Percentiles rank a stretch among this genome's conserved stretches.
Evolutionary conservation across 345 rosid species (phyloP).

Genomic region (Salix purpurea): DNA sequence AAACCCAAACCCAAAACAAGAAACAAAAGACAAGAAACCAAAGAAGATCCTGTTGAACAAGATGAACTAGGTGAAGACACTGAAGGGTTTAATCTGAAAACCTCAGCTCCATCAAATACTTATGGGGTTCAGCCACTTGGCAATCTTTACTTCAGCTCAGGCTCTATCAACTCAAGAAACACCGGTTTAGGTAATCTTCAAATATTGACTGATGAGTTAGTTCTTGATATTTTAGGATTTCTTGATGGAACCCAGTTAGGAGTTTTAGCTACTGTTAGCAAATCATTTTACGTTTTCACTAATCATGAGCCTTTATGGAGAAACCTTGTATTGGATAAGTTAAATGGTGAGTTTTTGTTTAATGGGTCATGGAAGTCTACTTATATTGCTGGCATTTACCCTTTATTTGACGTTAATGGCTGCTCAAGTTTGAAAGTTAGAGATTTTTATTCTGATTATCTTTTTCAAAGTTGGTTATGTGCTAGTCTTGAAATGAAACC

Average conservation of each 20-base stretch:
- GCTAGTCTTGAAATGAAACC: slow-evolving; percentile 95
- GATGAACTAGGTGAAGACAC: slow-evolving; percentile 39
- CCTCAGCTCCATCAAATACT: slow-evolving; percentile 44
- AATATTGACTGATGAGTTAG: slow-evolving; percentile 62
- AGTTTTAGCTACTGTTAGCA: slow-evolving; percentile 61
- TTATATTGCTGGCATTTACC: slow-evolving; percentile 45
- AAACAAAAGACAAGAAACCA: slow-evolving; percentile 6
- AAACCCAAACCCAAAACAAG: slow-evolving; percentile 17
- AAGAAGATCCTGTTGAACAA: not conserved
- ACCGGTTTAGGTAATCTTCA: slow-evolving; percentile 80
- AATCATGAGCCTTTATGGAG: slow-evolving; percentile 87
- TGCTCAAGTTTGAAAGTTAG: slow-evolving; percentile 38
- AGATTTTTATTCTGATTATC: slow-evolving; percentile 83
- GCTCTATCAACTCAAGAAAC: slow-evolving; percentile 59
- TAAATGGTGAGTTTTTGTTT: slow-evolving; percentile 58
- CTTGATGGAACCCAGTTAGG: slow-evolving; percentile 59
- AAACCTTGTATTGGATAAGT: slow-evolving; percentile 64
- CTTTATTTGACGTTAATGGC: slow-evolving; percentile 24
- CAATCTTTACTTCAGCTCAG: slow-evolving; percentile 56
- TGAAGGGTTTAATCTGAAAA: slow-evolving; percentile 56
- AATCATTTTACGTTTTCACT: slow-evolving; percentile 65
- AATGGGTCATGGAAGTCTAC: slow-evolving; percentile 74
- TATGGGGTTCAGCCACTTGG: slow-evolving; percentile 91
- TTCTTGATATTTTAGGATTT: slow-evolving; percentile 74
- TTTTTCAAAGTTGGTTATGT: slow-evolving; percentile 95